Evolutionary conservation across 2,329 filamentous ascomycete species (phyloP).

Genomic region (Cercospora brassicicola): DNA sequence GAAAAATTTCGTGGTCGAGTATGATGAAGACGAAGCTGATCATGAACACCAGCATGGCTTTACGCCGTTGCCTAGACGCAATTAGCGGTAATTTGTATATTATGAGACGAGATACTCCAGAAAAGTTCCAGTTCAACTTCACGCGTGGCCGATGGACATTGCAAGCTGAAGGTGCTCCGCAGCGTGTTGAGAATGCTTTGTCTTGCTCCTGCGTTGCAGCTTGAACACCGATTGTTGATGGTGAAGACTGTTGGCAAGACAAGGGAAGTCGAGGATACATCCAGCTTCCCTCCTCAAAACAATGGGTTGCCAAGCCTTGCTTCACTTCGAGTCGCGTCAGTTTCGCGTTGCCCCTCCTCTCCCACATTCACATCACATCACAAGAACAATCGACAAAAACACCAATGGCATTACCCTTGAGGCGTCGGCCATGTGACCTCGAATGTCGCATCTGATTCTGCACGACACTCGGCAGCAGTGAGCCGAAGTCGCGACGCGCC

Average conservation of each 20-base stretch:
- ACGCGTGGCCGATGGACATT: not conserved
- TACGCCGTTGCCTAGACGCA: slow-evolving; percentile 14
- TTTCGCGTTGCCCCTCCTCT: not conserved
- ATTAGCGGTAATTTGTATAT: not conserved
- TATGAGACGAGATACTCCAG: not conserved
- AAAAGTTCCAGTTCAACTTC: not conserved
- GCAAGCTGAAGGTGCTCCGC: not conserved
- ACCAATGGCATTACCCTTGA: not conserved
- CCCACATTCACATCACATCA: not conserved
- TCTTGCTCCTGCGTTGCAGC: not conserved
- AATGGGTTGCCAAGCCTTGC: not conserved
- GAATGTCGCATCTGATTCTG: not conserved
- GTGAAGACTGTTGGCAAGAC: not conserved
- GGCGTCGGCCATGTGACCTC: not conserved
- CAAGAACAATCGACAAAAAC: not conserved
- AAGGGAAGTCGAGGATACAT: not conserved
- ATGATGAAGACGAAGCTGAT: slow-evolving; percentile 25
- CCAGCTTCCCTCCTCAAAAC: not conserved
- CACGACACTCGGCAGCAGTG: too few relatives aligned
- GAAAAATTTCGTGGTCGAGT: slow-evolving; percentile 25
- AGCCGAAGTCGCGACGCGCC: slow-evolving; percentile 10
- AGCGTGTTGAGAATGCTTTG: not conserved
- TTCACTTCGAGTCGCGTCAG: not conserved
- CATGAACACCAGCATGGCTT: slow-evolving; percentile 17
- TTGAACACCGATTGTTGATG: not conserved